Conservation (phyloP, 192 early-diverging fungal genomes). For the Chytriomyces confervae region DNA sequence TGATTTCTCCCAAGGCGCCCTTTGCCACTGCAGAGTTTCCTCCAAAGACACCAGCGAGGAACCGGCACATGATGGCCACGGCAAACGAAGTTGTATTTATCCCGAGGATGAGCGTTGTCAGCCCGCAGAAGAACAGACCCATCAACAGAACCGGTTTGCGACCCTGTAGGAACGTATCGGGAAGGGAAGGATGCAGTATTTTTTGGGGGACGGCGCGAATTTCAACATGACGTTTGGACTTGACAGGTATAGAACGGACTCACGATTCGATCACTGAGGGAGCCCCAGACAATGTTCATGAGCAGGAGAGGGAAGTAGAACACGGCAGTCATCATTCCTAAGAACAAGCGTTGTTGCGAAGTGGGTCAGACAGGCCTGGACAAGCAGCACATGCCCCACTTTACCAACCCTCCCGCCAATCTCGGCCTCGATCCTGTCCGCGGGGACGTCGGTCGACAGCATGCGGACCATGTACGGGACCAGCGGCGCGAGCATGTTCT, state of each 20-base stretch:
- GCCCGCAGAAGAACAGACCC: constrained; percentile 31
- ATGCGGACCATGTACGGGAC: constrained; percentile 50
- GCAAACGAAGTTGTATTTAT: constrained; percentile 23
- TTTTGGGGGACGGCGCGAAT: too few species aligned
- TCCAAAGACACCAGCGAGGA: constrained; percentile 54
- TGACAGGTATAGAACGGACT: neutral
- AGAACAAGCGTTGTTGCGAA: constrained; percentile 8
- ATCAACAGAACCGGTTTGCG: constrained; percentile 36
- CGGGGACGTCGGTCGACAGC: constrained; percentile 5
- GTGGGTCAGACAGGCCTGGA: too few species aligned
- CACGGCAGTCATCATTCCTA: constrained; percentile 44
- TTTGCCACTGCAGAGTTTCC: constrained; percentile 52
- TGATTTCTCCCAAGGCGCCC: constrained; percentile 49
- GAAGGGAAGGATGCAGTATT: constrained; percentile 15
- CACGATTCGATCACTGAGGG: constrained; percentile 40
- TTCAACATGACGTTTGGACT: too few species aligned
- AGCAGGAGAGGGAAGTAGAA: constrained; percentile 53
- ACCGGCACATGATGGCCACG: constrained; percentile 29
- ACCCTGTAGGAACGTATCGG: neutral
- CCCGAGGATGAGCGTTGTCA: constrained; percentile 33
- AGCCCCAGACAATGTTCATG: constrained; percentile 55
- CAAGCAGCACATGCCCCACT: too few species aligned
- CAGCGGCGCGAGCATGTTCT: constrained; percentile 51
- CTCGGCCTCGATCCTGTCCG: neutral
- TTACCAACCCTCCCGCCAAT: constrained; percentile 6